These are phyloP conservation scores for Iberis pinnata DNA, from an alignment of 345 rosid species.

Conservation along the genomic window DNA sequence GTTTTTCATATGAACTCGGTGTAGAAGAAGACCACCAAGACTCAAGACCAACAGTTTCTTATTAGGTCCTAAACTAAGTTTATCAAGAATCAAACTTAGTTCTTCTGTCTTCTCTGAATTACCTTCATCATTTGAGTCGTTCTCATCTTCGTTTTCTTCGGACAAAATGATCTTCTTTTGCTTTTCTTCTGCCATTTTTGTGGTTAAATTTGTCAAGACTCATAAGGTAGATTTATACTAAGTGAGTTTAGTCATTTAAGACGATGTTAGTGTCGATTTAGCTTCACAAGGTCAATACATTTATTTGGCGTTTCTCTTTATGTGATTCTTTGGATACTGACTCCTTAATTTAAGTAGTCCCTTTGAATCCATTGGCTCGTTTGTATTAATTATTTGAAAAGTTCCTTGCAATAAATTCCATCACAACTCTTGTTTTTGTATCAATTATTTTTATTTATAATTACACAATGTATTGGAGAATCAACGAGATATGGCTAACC, in stretches of 20 bases:
- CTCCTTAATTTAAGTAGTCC: too few species aligned
- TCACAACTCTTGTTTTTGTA: background rate
- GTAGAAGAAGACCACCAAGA: conserved; percentile 32
- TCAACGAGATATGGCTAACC: conserved; percentile 11
- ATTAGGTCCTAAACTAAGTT: conserved; percentile 19
- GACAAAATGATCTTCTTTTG: background rate
- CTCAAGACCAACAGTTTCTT: conserved; percentile 37
- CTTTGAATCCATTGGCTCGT: too few species aligned
- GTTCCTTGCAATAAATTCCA: too few species aligned
- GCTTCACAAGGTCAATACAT: conserved; percentile 24
- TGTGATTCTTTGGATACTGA: conserved; percentile 5
- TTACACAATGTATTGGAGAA: too few species aligned
- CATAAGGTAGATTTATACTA: conserved; percentile 5
- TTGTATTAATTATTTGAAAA: too few species aligned
- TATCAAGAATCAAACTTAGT: conserved; percentile 3
- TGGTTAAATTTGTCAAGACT: background rate
- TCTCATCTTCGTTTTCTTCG: background rate
- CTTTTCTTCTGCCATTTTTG: conserved; percentile 18
- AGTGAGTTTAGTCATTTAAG: background rate
- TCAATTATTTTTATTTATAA: conserved; percentile 13
- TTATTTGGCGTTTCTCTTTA: conserved; percentile 8
- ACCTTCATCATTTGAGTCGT: background rate
- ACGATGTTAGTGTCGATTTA: conserved; percentile 8
- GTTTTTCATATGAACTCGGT: conserved; percentile 9
- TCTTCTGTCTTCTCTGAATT: background rate